Base-by-base conservation (phyloP, 83 land plant species). In the Thuja plicata region DNA sequence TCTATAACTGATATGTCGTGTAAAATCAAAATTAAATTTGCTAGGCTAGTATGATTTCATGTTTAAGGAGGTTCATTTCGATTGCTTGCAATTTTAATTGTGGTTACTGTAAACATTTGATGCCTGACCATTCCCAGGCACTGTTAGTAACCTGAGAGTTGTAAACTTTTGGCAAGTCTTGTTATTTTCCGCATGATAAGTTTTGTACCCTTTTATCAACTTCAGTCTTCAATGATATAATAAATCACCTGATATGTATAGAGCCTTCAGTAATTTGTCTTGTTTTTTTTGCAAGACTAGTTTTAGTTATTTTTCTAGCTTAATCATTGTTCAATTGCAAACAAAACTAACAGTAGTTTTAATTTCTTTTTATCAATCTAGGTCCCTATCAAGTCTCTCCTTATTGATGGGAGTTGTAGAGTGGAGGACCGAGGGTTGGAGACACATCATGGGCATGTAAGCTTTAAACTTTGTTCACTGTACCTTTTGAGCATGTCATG, bases 361-460 rank as follows among this genome's bases (percentile, higher is more conserved):
- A 83, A 43, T 46, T 86, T 77, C 5, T 57, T 91, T 55, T 66
- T 83, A 40, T n/a, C 32, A 43, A 87, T 41, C 37, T 86, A 97
- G 98, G 94, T 95, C 83, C 99, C 97, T 17, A 86, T 97, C 73
- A 96, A 96, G 91, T 94, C 99, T 8, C 91, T 97, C 85, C 74
- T 92, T 15, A 93, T 97, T 45, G 96, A 97, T 89, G 97, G 97
- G 50, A 97, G 92, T 83, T 97, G 99, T 87, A 90, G 99, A 89
- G 99, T 97, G 89, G 99, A 97, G 86, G 99, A 97, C 90, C 92
- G 95, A 50, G 99, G 99, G n/a, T 90, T 97, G 89, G 93, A 94
- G 89, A 94, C 94, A 19, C 99, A 97, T 76, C 97, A 97, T 89
- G 96, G 97, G 52, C 97, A 93, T 93, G 97, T 97, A 87, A 92